phyloP scores from a whole-genome alignment of 2,329 filamentous ascomycete species.

The Pseudocercospora fijiensis region DNA sequence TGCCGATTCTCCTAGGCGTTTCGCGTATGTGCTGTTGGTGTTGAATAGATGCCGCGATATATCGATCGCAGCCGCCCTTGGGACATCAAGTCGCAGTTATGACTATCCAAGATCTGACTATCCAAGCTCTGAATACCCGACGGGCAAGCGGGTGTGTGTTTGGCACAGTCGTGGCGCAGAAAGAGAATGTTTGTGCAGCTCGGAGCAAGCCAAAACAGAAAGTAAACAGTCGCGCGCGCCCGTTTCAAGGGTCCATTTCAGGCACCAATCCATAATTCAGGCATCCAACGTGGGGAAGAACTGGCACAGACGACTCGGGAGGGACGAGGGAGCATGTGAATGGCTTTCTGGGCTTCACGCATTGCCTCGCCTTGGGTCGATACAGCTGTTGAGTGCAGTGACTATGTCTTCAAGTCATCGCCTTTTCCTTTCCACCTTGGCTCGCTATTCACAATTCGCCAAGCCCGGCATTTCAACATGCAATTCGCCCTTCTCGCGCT shows the following conservation, averaged over 20 bases:
- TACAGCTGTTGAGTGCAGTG: no score
- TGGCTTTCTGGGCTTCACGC: no score
- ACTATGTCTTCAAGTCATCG: no score
- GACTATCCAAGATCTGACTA: neutral
- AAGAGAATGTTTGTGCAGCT: neutral
- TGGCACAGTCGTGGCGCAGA: neutral
- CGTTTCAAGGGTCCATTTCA: neutral
- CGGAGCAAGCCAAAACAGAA: neutral
- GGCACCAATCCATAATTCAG: neutral
- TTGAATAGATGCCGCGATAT: neutral
- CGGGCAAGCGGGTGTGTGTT: neutral
- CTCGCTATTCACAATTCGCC: no score
- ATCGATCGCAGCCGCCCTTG: neutral
- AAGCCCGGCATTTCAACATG: no score
- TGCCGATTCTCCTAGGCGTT: neutral
- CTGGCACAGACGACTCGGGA: no score
- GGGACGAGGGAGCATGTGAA: neutral
- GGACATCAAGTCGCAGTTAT: neutral
- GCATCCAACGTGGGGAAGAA: neutral
- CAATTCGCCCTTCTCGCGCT: no score
- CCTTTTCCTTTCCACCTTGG: no score
- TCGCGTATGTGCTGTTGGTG: neutral
- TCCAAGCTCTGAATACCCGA: neutral
- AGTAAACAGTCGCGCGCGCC: neutral
- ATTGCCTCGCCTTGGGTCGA: no score